Evolutionary conservation across 805 yeast species (phyloP), one percentile per base, ranked within the genome.

Genomic region (Ogataea corticis): DNA sequence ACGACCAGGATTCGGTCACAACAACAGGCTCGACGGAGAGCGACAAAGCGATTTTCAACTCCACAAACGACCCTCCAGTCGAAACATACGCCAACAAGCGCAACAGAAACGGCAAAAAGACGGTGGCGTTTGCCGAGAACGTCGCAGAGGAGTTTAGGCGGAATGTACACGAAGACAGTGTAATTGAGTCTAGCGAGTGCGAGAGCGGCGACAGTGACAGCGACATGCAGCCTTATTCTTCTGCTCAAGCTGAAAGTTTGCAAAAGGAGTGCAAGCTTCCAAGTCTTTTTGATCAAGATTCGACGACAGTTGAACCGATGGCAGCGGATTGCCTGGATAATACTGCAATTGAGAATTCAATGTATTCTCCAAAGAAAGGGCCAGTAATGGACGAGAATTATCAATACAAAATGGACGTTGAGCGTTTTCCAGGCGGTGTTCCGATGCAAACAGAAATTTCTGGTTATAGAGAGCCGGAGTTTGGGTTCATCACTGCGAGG

Each of bases 1-100:
- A 41, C 32, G 55, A 51, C 32, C 55, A 51, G 44, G 50, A 41
- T 23, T 51, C 55, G 2, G 44, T 45, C 4, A 42, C 51, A 2
- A 45, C 50, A 10, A 40, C 38, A 10, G 33, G 38, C 9, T 21
- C 25, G 25, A 21, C 25, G 25, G 25, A 21, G 16, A 39, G 42
- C 23, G 38, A 45, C 32, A 43, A 49, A 19, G 41, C 48, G 10
- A 38, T 46, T 2, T 50, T 36, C 29, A 44, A 47, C 41, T 50
- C 54, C 4, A 19, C 38, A n/a, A 45, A 32, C 12, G 54, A 50
- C 30, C 54, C 54, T 28, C 51, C 52, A 3, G 44, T 51, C 5
- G 35, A 46, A 2, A 34, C 46, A 12, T 50, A 50, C 18, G 46
- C 49, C 15, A 45, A 45, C 33, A 34, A 39, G 27, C 29, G 41